These are phyloP conservation scores for Xanthoparmelia taractica DNA, from an alignment of 495 filamentous ascomycete species.

Conservation along the genomic window DNA sequence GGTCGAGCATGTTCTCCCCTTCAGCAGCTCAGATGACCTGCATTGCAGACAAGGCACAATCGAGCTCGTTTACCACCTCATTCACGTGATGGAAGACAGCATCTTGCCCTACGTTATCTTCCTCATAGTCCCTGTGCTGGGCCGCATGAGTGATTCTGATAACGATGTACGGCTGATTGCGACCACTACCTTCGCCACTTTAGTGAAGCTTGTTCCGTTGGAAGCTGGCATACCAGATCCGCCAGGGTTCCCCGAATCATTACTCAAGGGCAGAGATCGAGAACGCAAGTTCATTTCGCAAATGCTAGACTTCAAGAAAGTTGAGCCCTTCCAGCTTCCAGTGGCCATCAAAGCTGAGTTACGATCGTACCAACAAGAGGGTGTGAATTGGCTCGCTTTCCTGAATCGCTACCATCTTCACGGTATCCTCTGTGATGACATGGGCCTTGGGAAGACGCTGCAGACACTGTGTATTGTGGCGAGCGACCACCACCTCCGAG, in stretches of 20 bases:
- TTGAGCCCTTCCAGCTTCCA: slow-evolving; percentile 86
- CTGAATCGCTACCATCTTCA: slow-evolving; percentile 96
- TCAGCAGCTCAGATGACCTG: slow-evolving; percentile 81
- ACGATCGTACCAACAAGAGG: slow-evolving; percentile 94
- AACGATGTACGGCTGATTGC: slow-evolving; percentile 89
- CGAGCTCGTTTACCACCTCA: slow-evolving; percentile 89
- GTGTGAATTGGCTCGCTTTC: slow-evolving; percentile 98
- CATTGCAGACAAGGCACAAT: slow-evolving; percentile 85
- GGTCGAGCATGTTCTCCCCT: slow-evolving; percentile 85
- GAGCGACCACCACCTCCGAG: slow-evolving; percentile 89
- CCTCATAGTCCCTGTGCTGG: slow-evolving; percentile 94
- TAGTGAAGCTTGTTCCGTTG: slow-evolving; percentile 97
- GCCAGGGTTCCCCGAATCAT: slow-evolving; percentile 77
- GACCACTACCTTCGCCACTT: slow-evolving; percentile 91
- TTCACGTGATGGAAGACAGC: slow-evolving; percentile 94
- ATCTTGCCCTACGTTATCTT: slow-evolving; percentile 98
- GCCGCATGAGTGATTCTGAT: slow-evolving; percentile 98
- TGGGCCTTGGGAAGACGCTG: slow-evolving; percentile 96
- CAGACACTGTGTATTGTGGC: slow-evolving; percentile 97
- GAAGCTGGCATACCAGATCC: slow-evolving; percentile 97
- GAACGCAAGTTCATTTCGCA: slow-evolving; percentile 95
- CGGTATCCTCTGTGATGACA: slow-evolving; percentile 97
- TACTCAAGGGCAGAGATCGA: slow-evolving; percentile 81
- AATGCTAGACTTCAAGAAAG: slow-evolving; percentile 90
- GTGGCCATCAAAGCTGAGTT: slow-evolving; percentile 95